phyloP scores from a whole-genome alignment of 2,329 filamentous ascomycete genomes.

The Calonectria pseudoturangicola region DNA sequence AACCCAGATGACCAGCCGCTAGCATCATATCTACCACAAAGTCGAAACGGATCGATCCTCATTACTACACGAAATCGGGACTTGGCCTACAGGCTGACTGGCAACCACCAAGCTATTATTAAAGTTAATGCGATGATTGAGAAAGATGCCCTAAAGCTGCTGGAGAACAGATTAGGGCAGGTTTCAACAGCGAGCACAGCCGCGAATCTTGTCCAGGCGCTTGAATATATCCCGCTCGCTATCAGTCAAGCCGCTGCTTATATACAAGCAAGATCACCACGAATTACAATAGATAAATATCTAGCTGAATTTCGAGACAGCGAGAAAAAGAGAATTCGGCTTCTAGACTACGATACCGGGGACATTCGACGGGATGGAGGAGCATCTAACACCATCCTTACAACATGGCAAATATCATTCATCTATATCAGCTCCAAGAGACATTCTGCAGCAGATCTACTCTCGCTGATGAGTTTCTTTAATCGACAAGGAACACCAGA shows the following conservation, averaged over 20 bases:
- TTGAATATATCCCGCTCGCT: conserved; percentile 7
- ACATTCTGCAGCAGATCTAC: background rate
- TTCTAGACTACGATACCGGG: background rate
- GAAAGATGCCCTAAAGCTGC: background rate
- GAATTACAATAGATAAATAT: background rate
- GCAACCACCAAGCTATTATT: background rate
- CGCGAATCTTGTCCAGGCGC: background rate
- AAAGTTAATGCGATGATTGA: background rate
- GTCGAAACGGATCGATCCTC: conserved; percentile 13
- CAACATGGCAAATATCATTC: background rate
- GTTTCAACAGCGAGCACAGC: background rate
- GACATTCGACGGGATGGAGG: background rate
- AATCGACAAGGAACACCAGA: background rate
- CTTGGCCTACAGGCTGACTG: background rate
- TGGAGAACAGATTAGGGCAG: background rate
- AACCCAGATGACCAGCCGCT: background rate
- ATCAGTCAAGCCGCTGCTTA: conserved; percentile 11
- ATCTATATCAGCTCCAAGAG: background rate
- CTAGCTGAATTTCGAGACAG: background rate
- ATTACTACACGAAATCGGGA: conserved; percentile 1
- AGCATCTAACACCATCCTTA: background rate
- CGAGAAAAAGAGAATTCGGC: background rate
- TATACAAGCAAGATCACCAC: background rate
- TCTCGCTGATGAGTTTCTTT: background rate
- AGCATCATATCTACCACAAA: conserved; percentile 13